These are phyloP conservation scores for Sesbania bispinosa DNA, from an alignment of 306 rosid genomes.

Conservation along the genomic window DNA sequence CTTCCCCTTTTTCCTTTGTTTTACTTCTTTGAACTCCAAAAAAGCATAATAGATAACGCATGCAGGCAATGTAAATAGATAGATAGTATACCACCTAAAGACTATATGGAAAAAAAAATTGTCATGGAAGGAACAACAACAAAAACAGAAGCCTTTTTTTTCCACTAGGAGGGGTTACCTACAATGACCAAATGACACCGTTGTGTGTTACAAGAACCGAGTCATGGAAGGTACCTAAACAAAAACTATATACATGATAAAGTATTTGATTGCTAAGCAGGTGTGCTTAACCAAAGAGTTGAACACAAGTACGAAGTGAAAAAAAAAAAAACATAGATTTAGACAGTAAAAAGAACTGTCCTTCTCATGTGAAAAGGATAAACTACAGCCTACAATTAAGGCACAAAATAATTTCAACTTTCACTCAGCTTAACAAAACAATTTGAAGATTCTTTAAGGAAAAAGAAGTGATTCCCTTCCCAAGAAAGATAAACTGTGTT, in stretches of 20 bases:
- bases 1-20: background rate
- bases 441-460: background rate
- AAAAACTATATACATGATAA: background rate
- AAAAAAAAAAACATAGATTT: background rate
- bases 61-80: background rate
- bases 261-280: background rate
- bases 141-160: background rate
- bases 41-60: constrained; percentile 8
- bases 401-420: background rate
- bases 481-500: background rate
- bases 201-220: background rate
- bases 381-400: background rate
- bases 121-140: background rate
- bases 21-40: background rate
- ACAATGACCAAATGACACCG: background rate
- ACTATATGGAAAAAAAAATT: background rate
- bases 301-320: background rate
- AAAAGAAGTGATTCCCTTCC: background rate
- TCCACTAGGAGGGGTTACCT: background rate
- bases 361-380: background rate
- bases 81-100: background rate
- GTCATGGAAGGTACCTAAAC: background rate
- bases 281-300: background rate
- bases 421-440: background rate
- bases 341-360: background rate